Percentiles rank a stretch among this genome's conserved stretches.
Evolutionary conservation across 176 grass and related monocot species (phyloP).

Genomic region (Hyparrhenia diplandra): DNA sequence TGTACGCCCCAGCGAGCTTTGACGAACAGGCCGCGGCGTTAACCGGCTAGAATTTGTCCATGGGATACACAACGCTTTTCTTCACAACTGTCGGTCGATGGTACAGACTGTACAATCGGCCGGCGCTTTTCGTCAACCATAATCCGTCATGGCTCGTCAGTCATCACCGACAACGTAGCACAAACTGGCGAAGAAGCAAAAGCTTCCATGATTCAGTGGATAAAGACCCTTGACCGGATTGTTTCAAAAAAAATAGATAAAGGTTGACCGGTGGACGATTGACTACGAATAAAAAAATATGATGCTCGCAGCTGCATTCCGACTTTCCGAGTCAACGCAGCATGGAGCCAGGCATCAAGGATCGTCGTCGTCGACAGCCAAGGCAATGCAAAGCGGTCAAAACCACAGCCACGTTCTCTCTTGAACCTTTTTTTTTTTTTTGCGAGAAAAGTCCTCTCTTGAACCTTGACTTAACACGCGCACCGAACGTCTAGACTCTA

Average conservation of each 20-base stretch:
- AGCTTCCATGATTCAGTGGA: not conserved
- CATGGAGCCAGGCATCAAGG: not conserved
- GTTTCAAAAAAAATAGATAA: not conserved
- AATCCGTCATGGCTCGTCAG: not conserved
- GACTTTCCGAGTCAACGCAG: not conserved
- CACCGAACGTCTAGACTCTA: not conserved
- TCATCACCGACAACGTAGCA: not conserved
- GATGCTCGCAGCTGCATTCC: no score
- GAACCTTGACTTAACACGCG: slow-evolving; percentile 4
- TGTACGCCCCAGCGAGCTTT: no score
- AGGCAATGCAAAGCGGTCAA: not conserved
- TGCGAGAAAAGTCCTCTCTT: no score
- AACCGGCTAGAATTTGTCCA: no score
- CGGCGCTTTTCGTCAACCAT: not conserved
- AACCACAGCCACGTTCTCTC: not conserved
- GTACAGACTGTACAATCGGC: not conserved
- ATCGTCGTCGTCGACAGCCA: not conserved
- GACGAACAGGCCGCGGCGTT: no score
- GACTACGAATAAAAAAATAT: not conserved
- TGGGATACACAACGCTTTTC: no score
- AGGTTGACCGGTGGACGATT: not conserved
- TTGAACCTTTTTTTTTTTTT: no score
- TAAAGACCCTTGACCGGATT: not conserved
- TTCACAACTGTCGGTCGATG: no score
- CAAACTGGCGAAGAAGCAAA: not conserved